Conservation (phyloP, 768 basidiomycete genomes). For the Termitomyces heimii region DNA sequence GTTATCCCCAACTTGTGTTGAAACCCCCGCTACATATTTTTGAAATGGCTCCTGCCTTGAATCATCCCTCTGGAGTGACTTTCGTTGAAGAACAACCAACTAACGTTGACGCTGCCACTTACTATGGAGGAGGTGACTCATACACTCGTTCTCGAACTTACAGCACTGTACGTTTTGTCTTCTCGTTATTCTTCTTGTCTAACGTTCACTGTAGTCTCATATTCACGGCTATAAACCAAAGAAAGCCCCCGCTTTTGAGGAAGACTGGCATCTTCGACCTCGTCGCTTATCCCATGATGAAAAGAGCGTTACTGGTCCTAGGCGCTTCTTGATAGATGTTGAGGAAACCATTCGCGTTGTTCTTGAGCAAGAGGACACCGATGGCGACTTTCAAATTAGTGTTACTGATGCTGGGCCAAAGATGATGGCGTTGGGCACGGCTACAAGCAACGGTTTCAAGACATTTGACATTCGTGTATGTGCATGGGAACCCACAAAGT, state of each 20-base stretch:
- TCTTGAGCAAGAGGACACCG: slow-evolving; percentile 96
- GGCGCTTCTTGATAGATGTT: slow-evolving; percentile 94
- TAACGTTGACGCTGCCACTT: slow-evolving; percentile 68
- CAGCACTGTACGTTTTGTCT: slow-evolving; percentile 57
- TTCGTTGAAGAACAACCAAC: slow-evolving; percentile 62
- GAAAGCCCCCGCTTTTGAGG: slow-evolving; percentile 65
- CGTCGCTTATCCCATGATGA: slow-evolving; percentile 92
- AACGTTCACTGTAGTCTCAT: slow-evolving; percentile 44
- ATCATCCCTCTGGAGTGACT: slow-evolving; percentile 57
- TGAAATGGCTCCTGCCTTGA: slow-evolving; percentile 55
- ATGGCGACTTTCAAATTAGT: slow-evolving; percentile 94
- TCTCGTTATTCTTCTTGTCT: slow-evolving; percentile 3
- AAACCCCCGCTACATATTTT: slow-evolving; percentile 6
- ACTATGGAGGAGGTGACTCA: slow-evolving; percentile 78
- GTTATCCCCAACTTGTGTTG: background rate
- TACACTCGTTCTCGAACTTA: slow-evolving; percentile 84
- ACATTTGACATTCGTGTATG: slow-evolving; percentile 90
- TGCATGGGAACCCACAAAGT: slow-evolving; percentile 3
- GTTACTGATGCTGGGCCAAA: slow-evolving; percentile 96
- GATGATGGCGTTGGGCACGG: slow-evolving; percentile 92
- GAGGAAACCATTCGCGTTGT: slow-evolving; percentile 97
- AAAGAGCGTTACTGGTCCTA: slow-evolving; percentile 69
- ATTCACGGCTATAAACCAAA: slow-evolving; percentile 70
- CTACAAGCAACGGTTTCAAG: slow-evolving; percentile 97
- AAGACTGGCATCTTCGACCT: slow-evolving; percentile 67